phyloP scores from a whole-genome alignment of 2,329 filamentous ascomycete species.

The Xylaria sp. region DNA sequence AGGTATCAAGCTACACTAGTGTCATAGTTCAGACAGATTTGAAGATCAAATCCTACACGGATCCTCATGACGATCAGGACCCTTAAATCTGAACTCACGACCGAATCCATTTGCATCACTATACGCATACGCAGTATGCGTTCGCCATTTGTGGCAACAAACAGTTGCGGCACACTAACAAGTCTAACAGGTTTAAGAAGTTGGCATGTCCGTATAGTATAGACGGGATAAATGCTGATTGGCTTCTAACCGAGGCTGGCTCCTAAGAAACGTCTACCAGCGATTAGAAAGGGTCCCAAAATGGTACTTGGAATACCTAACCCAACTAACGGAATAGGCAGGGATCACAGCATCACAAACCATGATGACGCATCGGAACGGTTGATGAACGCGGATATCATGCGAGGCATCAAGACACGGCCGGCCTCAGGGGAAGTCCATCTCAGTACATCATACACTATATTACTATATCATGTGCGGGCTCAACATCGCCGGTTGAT shows the following conservation, averaged over 20 bases:
- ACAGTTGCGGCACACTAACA: not conserved
- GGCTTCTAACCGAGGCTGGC: not conserved
- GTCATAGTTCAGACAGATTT: not conserved
- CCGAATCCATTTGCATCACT: not conserved
- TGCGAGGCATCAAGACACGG: conserved; percentile 15
- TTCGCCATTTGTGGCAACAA: conserved; percentile 20
- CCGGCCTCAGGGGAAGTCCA: conserved; percentile 26
- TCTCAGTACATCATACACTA: not conserved
- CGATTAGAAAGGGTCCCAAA: not conserved
- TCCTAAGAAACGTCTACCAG: not conserved
- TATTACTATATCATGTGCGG: conserved; percentile 19
- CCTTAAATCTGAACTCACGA: not conserved
- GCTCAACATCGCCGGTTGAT: conserved; percentile 17
- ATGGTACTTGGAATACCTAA: conserved; percentile 8
- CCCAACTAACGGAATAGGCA: conserved; percentile 13
- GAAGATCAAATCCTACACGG: conserved; percentile 33
- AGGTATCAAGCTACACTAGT: not conserved
- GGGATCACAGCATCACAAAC: conserved; percentile 7
- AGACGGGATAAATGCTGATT: conserved; percentile 7
- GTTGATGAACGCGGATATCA: conserved; percentile 13
- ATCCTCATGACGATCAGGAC: conserved; percentile 31
- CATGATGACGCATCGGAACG: conserved; percentile 17
- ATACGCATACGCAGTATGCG: no score
- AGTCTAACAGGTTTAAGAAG: no score
- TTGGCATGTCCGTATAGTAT: not conserved